Conservation (phyloP, 2,329 filamentous ascomycete species). For the Pyricularia sp. region DNA sequence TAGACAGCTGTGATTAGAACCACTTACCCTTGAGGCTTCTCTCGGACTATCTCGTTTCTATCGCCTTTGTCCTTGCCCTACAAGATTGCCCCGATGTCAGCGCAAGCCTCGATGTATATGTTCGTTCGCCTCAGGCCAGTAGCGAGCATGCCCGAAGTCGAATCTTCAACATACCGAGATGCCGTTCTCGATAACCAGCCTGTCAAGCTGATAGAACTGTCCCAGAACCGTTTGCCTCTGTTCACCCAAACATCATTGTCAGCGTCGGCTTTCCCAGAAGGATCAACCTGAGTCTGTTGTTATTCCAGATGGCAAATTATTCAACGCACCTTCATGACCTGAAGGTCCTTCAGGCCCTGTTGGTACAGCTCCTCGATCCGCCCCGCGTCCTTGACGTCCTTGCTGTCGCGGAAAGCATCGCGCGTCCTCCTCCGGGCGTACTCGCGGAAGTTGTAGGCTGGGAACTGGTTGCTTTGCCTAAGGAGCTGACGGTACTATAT, state of each 20-base stretch:
- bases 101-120: background rate
- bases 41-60: background rate
- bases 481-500: conserved; percentile 79
- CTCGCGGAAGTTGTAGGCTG: conserved; percentile 94
- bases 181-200: conserved; percentile 3
- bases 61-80: conserved; percentile 3
- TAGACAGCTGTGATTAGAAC: background rate
- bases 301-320: background rate
- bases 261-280: too few relatives aligned
- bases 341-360: conserved; percentile 73
- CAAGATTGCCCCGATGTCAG: background rate
- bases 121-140: background rate
- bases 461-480: conserved; percentile 74
- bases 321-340: conserved; percentile 66
- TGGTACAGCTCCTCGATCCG: conserved; percentile 80
- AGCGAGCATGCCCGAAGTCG: background rate
- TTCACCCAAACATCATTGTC: background rate
- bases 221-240: conserved; percentile 5
- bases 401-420: conserved; percentile 80
- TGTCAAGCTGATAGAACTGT: conserved; percentile 5
- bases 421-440: conserved; percentile 84
- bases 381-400: conserved; percentile 57
- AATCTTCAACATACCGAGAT: background rate
- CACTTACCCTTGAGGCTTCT: conserved; percentile 3
- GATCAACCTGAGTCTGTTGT: background rate